These are phyloP conservation scores for Colletotrichum godetiae DNA, from an alignment of 2,329 filamentous ascomycete species.

Conservation along the genomic window DNA sequence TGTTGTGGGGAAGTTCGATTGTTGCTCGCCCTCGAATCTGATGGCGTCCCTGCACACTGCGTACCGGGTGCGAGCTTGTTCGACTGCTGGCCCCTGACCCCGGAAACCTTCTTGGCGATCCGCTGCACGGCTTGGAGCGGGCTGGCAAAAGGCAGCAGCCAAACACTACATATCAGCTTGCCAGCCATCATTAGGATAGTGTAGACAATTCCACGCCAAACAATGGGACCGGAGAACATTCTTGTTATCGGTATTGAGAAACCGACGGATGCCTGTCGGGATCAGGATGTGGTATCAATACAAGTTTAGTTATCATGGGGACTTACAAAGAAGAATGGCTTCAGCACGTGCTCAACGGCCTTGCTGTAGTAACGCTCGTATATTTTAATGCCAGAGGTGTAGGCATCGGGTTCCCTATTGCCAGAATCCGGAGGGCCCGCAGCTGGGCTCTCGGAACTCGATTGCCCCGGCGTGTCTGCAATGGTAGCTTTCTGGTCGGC, in stretches of 20 bases:
- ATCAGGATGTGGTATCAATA: constrained; percentile 13
- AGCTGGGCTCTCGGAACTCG: background rate
- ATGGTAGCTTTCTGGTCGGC: background rate
- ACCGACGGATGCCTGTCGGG: constrained; percentile 68
- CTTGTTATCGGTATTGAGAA: constrained; percentile 81
- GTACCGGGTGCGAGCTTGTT: constrained; percentile 22
- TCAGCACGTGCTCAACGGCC: constrained; percentile 63
- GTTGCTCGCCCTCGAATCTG: background rate
- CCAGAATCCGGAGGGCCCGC: background rate
- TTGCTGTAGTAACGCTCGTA: constrained; percentile 55
- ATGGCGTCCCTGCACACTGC: constrained; percentile 7
- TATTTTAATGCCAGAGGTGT: constrained; percentile 36
- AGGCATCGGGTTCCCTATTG: background rate
- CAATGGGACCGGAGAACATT: constrained; percentile 71
- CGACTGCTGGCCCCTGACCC: background rate
- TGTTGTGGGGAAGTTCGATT: background rate
- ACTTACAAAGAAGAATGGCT: constrained; percentile 79
- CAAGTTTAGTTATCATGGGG: background rate
- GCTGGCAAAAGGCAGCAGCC: constrained; percentile 58
- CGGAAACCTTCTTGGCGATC: background rate
- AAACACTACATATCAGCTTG: constrained; percentile 71
- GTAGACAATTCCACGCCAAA: constrained; percentile 82
- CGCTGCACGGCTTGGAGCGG: constrained; percentile 25
- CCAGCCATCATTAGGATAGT: constrained; percentile 74
- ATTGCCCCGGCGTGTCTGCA: background rate